Conservation (phyloP, 2,329 filamentous ascomycete species). For the Aspergillus luchuensis region DNA sequence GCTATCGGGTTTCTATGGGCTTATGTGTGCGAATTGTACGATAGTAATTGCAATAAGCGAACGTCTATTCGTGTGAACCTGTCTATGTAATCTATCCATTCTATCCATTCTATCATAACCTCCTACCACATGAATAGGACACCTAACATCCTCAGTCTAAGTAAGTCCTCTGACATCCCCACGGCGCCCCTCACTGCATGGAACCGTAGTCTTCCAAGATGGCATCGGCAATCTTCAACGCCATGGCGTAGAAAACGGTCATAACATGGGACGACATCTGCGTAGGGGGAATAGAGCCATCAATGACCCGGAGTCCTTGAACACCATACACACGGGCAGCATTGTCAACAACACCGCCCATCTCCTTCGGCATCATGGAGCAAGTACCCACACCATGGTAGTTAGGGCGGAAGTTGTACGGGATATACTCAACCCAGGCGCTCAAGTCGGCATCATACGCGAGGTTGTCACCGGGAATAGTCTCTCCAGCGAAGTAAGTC, state of each 20-base stretch:
- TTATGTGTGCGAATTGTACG: too few relatives aligned
- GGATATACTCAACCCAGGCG: slow-evolving; percentile 28
- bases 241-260: slow-evolving; percentile 35
- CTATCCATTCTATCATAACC: not conserved
- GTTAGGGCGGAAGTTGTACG: slow-evolving; percentile 31
- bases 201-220: slow-evolving; percentile 11
- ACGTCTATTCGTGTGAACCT: not conserved
- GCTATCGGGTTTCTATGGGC: too few relatives aligned
- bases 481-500: slow-evolving; percentile 23
- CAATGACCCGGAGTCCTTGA: slow-evolving; percentile 38
- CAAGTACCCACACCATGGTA: slow-evolving; percentile 36
- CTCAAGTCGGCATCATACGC: slow-evolving; percentile 23
- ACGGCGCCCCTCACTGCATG: not conserved
- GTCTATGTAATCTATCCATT: not conserved
- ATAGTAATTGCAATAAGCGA: too few relatives aligned
- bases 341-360: slow-evolving; percentile 38
- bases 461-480: slow-evolving; percentile 18
- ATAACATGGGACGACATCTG: slow-evolving; percentile 36
- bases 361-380: slow-evolving; percentile 35
- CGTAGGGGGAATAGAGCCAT: slow-evolving; percentile 40
- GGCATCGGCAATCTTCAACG: slow-evolving; percentile 26
- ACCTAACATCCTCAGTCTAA: not conserved
- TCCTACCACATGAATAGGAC: not conserved
- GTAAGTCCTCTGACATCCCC: too few relatives aligned
- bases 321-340: slow-evolving; percentile 34